Evolutionary conservation across 257 asterid species (phyloP), one percentile per base, ranked within the genome.

Genomic region (Nicotiana obtusifolia): DNA sequence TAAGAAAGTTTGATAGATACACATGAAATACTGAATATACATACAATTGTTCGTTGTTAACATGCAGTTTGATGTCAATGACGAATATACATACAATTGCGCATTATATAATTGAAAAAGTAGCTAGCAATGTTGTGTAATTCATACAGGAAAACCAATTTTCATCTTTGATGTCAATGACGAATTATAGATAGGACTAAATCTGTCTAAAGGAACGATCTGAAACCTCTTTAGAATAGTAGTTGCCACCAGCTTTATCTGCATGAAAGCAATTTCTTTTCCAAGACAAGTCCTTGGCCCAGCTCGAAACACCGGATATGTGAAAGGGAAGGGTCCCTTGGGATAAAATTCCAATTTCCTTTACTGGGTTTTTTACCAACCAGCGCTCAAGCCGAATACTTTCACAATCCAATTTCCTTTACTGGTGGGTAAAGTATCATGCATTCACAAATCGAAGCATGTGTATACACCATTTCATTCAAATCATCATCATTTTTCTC

Each of bases 241-340:
- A 37, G 44, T 10, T 37, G 44, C 44, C 44, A 37, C 44, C 44
- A 37, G 10, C 44, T 37, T 37, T 37, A 37, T 37, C 3, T 37
- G 44, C 44, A 37, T 37, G 44, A 77, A 33, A 7, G 81, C 69
- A 19, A 57, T 31, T 5, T 77, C 81, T 56, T 77, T 77, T 5
- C 68, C 81, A 4, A 77, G 15, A 54, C 81, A 77, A 30, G 49
- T 77, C 81, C 81, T 77, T 22, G 81, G 81, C n/a, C 68, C 68
- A 3, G 81, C 81, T 8, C 56, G 67, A 30, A 77, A 77, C 26
- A 77, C 68, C 4, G 68, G 81, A 41, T 77, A 77, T 37, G 44
- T 37, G 44, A 37, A n/a, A n/a, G n/a, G n/a, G n/a, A 37, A 37
- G 44, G 44, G 2, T 37, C 44, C 44, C 44, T 37, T 37, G 81